Base-by-base conservation (phyloP, 1,284 basidiomycete genomes). In the Kalmanozyma brasiliensis region DNA sequence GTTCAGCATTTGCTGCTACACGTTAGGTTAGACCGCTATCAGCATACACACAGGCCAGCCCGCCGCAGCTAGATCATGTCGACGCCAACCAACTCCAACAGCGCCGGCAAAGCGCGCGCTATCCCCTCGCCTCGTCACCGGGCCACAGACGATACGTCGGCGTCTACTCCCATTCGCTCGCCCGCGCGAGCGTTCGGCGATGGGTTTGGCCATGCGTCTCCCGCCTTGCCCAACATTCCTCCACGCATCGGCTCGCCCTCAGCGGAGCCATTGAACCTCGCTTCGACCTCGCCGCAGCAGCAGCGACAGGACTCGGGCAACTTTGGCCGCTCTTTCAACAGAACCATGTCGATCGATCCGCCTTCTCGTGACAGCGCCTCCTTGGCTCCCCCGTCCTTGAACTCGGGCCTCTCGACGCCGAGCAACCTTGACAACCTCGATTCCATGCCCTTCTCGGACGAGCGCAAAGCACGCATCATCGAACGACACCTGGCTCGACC, bases 401-500 rank as follows among this genome's bases (percentile, higher is more conserved):
- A 72, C 43, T 67, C 64, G 19, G 69, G 62, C 44, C 38, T 71
- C 32, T 63, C 63, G 32, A 75, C 74, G 1, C 73, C 74, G 4
- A 59, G 52, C 49, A 73, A 73, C 45, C 38, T 69, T 26, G 63
- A 57, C 52, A 77, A 79, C 33, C 49, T 77, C 52, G 73, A 76
- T 19, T 57, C 52, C 22, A 47, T 77, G n/a, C 73, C 73, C 47
- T 62, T 79, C 41, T 66, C 73, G 14, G 76, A 79, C 53, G 76
- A 75, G 37, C 73, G 67, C 20, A 77, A 77, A 42, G 77, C 76
- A 1, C 53, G 65, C 29, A 79, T 79, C 56, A 71, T 79, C 40
- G 70, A 73, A 24, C 43, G 76, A 8, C 74, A 79, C 23, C 62
- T 73, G 16, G 70, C 51, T 41, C 60, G 63, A 1, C 70, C 70